Percentiles rank a stretch among this genome's conserved stretches.
phyloP scores from a whole-genome alignment of 495 filamentous ascomycete species.

The Bombardia bombarda region DNA sequence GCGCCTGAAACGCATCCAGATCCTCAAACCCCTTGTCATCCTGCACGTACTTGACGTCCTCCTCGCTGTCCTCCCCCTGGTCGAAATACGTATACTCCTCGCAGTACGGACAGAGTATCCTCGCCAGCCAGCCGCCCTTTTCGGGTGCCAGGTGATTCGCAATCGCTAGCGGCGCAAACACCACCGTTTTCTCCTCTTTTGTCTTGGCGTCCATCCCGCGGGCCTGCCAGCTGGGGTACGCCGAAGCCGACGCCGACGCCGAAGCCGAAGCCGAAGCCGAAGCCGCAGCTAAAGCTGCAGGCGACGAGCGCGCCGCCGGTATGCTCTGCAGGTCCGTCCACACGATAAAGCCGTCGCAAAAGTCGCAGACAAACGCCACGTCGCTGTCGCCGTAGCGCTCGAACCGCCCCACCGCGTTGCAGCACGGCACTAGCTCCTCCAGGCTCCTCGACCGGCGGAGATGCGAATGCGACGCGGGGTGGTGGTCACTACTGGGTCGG shows the following conservation, averaged over 20 bases:
- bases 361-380: constrained; percentile 42
- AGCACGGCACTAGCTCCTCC: constrained; percentile 28
- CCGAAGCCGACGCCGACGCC: constrained; percentile 1
- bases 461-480: too few species aligned
- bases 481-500: constrained; percentile 2
- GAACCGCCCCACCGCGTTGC: constrained; percentile 33
- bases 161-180: constrained; percentile 41
- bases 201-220: constrained; percentile 9
- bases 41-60: constrained; percentile 32
- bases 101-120: constrained; percentile 38
- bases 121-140: constrained; percentile 32
- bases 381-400: constrained; percentile 33
- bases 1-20: constrained; percentile 32
- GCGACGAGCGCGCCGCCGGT: constrained; percentile 25
- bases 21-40: constrained; percentile 35
- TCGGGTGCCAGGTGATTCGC: constrained; percentile 40
- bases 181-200: constrained; percentile 31
- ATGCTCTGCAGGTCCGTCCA: constrained; percentile 37
- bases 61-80: constrained; percentile 33
- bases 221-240: constrained; percentile 28
- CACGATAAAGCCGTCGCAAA: constrained; percentile 40
- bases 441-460: constrained; percentile 13
- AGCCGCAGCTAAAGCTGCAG: background rate
- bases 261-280: constrained; percentile 7
- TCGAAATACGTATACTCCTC: constrained; percentile 41